These are phyloP conservation scores for Chaetomiaceae sp. DNA, from an alignment of 2,329 filamentous ascomycete species.

Conservation along the genomic window DNA sequence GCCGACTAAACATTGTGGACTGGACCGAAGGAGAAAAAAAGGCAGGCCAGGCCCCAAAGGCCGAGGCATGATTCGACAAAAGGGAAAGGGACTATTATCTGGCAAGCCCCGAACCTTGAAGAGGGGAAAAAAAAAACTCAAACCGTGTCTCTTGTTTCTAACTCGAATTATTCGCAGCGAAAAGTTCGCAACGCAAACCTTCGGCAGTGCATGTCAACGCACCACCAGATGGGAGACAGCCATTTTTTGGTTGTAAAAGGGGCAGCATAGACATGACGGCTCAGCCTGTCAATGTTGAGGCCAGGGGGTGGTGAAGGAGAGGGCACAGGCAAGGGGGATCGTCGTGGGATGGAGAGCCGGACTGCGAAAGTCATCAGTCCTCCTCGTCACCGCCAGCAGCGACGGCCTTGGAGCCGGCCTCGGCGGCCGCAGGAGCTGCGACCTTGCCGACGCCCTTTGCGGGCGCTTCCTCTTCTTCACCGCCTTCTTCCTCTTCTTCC, in stretches of 20 bases:
- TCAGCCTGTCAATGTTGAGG: neutral
- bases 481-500: conserved; percentile 28
- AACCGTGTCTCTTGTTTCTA: conserved; percentile 1
- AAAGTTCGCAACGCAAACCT: neutral
- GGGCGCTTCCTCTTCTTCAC: conserved; percentile 30
- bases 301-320: neutral
- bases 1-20: neutral
- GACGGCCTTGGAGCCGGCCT: conserved; percentile 15
- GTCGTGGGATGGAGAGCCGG: neutral
- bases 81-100: neutral
- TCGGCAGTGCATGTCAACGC: neutral
- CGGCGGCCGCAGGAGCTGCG: neutral
- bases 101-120: neutral
- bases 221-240: neutral
- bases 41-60: neutral
- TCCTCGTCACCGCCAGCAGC: conserved; percentile 23
- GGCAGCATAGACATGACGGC: neutral
- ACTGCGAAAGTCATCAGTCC: conserved; percentile 7
- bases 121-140: too few species aligned
- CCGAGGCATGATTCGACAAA: neutral
- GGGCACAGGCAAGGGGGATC: neutral
- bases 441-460: conserved; percentile 18
- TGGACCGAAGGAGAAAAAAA: neutral
- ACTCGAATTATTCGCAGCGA: neutral
- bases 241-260: neutral